Base-by-base conservation (phyloP, 1,139 yeast species). In the Blastobotrys apis region DNA sequence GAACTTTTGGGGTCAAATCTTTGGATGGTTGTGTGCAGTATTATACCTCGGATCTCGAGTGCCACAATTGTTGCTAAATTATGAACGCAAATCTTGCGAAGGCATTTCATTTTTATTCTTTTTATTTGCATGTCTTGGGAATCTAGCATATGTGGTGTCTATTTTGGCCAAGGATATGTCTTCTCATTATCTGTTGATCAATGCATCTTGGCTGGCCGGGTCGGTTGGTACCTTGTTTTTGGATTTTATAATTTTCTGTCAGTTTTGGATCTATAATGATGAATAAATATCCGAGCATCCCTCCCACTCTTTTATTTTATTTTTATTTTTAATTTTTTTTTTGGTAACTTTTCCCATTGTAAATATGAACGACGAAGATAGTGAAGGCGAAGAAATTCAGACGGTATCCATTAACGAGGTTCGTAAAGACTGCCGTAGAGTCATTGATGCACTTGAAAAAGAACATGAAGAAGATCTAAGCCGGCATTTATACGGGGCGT, bases 41-140 rank as follows among this genome's bases (percentile, higher is more conserved):
- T 72, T 90, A 39, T 90, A 90, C 62, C 68, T 90, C 53, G 95
- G 96, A 1, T 87, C 96, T 13, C 72, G 97, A 54, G 66, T 90
- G 20, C 97, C 97, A 1, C 97, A 90, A 66, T 85, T 90, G 49
- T 64, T 85, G 47, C 73, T 90, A 50, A 90, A 90, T 66, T 86
- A 73, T 60, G 73, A 81, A 62, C 75, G 97, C 56, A 87, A 87
- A 66, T 84, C 94, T 1, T 85, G 95, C 59, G 97, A 88, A 49
- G 97, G 97, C 23, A 84, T 90, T 43, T 84, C 95, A 22, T 87
- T 90, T 62, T 73, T 90, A 74, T 90, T 90, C 66, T 90, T 90
- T 66, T 68, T 88, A 33, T 88, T 90, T 72, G 97, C 97, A 29
- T 87, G 96, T 63, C 68, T 90, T 49, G 97, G 97, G 38, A 90